Evolutionary conservation across 1,139 yeast genomes (phyloP), one percentile per base, ranked within the genome.

Genomic region (Sugiyamaella sp.): DNA sequence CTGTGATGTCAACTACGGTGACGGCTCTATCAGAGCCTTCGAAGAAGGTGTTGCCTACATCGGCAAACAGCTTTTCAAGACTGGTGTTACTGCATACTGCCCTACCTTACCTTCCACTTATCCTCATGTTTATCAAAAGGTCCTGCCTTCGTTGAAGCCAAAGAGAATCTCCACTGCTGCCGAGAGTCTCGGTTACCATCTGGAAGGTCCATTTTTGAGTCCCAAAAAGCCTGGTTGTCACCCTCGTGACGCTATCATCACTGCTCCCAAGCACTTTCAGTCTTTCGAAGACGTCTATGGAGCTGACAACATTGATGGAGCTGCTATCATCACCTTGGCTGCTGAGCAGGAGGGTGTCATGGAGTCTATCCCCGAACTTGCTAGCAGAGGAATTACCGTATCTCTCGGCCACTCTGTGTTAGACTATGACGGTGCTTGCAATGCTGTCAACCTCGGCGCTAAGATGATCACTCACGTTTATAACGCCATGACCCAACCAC

Each of bases 401-500:
- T 76, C 85, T 10, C 75, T 82, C 55, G 87, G 87, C 38, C 87
- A 82, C 65, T 79, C 85, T 12, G 75, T 71, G 62, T 72, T 82
- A 39, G 77, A 75, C 58, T 80, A 78, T 63, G 70, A 72, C 27
- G 78, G 79, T 17, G 82, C 80, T 9, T 61, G 77, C 19, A 70
- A 74, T 54, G 86, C 86, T 0, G 71, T 81, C 27, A 69, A 72
- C 19, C 66, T 73, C 17, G 86, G 86, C 25, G 84, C 84, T 20
- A 67, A 78, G 25, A 81, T 82, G 85, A 73, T 82, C 49, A 82
- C 87, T 4, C 87, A 82, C 63, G 74, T 82, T 57, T 82, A 80
- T 68, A 82, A 82, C 62, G 87, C 87, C 60, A 82, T 82, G 87
- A 84, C 85, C 2, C 84, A 80, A 64, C 84, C 84, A 1, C 86